Evolutionary conservation across 1,139 yeast genomes (phyloP).

Genomic region (Wickerhamomyces sp.): DNA sequence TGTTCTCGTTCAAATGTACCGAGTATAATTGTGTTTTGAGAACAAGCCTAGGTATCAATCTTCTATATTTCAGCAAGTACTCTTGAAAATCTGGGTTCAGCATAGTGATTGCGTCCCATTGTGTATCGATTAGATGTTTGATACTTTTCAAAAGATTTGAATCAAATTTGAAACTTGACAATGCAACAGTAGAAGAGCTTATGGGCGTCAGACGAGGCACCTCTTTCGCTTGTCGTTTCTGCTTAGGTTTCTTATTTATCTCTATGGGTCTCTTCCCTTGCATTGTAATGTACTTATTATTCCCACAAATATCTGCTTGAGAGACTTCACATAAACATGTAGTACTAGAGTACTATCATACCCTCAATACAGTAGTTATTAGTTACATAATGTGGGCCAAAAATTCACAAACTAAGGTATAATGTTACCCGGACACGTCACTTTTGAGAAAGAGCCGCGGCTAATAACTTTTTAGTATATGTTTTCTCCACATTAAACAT

Average conservation of each 20-base stretch:
- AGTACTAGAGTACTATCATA: no score
- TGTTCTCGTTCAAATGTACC: not conserved
- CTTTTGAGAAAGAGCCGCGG: not conserved
- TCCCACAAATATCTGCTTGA: not conserved
- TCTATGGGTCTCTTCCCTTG: not conserved
- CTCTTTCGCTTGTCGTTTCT: not conserved
- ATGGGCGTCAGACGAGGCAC: not conserved
- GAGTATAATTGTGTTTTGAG: slow-evolving; percentile 1
- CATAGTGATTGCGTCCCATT: not conserved
- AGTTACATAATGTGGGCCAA: no score
- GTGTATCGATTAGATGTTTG: not conserved
- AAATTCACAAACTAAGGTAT: no score
- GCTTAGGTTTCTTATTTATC: not conserved
- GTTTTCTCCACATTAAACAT: not conserved
- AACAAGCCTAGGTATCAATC: not conserved
- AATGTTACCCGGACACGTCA: no score
- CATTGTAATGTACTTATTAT: not conserved
- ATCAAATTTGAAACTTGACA: not conserved
- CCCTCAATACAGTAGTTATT: no score
- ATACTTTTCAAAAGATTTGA: not conserved
- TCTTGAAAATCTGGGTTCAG: slow-evolving; percentile 1
- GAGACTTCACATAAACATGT: no score
- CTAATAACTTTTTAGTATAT: not conserved
- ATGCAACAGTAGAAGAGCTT: not conserved
- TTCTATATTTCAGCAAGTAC: not conserved